Evolutionary conservation across 768 basidiomycete genomes (phyloP), one percentile per base, ranked within the genome.

Genomic region (Rhizopogon vesiculosus): DNA sequence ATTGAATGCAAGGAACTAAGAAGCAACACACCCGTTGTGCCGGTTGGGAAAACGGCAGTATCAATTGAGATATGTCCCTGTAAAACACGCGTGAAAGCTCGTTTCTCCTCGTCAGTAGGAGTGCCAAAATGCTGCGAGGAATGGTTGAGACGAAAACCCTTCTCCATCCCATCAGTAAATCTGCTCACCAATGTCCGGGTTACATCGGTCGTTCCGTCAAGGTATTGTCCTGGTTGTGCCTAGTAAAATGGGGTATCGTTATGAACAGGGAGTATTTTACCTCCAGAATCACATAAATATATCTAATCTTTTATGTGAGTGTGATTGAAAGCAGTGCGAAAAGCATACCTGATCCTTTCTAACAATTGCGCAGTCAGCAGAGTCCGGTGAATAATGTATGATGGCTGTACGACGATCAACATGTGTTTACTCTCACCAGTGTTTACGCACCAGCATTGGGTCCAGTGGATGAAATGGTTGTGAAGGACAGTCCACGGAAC

Each of bases 181-280:
- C 25, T 38, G 51, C 81, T 62, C 64, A 88, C 90, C 85, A 84
- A 87, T 57, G 93, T 97, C 42, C 95, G 78, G 1, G 94, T 96
- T 15, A 90, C 89, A 66, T 99, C 96, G 1, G 97, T 99, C 0
- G 96, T 98, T 9, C 96, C 96, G 61, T 98, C 96, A 35, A 83
- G 68, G 72, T 86, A 96, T 71, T 97, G 94, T 2, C 80, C 87
- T 88, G 57, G 16, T 1, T 1, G 1, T n/a, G 44, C 42, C 59
- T 10, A 44, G 42, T 7, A 1, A 3, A n/a, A 35, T 25, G 44
- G 25, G 19, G 7, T 19, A 50, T 3, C 19, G 5, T 31, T 8
- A 25, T 25, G 41, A 13, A 12, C 53, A 38, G 64, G 50, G 42
- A 33, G 25, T 4, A 39, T 10, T 60, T 25, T 61, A 84, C 89